Conservation (phyloP, 2,329 filamentous ascomycete species). For the Botrytis fragariae region DNA sequence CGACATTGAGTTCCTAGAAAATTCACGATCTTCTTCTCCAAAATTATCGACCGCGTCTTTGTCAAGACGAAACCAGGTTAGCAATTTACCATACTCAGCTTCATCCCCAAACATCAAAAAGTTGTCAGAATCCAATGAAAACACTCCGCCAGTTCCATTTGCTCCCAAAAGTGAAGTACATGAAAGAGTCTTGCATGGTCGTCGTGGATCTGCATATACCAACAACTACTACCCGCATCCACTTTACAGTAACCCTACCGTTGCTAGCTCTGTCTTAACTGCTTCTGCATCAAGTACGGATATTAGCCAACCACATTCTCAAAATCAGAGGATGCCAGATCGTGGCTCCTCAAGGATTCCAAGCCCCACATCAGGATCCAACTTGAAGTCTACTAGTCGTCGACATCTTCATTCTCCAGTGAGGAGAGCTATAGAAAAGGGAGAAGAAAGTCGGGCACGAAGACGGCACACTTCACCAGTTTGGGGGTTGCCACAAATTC, state of each 20-base stretch:
- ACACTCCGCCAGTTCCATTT: conserved; percentile 2
- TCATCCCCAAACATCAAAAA: conserved; percentile 15
- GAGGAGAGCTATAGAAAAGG: conserved; percentile 20
- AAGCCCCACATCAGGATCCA: conserved; percentile 7
- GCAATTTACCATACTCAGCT: conserved; percentile 5
- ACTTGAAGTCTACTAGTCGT: conserved; percentile 6
- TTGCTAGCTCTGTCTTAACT: conserved; percentile 27
- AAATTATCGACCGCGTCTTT: not conserved
- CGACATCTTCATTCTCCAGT: conserved; percentile 26
- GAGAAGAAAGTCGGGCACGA: conserved; percentile 25
- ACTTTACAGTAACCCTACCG: conserved; percentile 27
- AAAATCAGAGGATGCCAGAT: not conserved
- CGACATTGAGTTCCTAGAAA: not conserved
- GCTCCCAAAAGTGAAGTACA: conserved; percentile 14
- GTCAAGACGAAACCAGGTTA: not conserved
- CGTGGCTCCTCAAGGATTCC: conserved; percentile 19
- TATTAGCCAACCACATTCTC: conserved; percentile 20
- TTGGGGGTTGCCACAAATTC: conserved; percentile 16
- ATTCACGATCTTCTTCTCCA: not conserved
- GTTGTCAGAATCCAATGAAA: not conserved
- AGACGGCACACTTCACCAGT: not conserved
- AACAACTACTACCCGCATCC: conserved; percentile 16
- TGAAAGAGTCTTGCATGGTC: conserved; percentile 8
- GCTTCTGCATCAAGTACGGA: conserved; percentile 28
- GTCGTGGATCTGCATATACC: conserved; percentile 7